phyloP scores from a whole-genome alignment of 495 filamentous ascomycete species.

The Talaromyces stipitatus region DNA sequence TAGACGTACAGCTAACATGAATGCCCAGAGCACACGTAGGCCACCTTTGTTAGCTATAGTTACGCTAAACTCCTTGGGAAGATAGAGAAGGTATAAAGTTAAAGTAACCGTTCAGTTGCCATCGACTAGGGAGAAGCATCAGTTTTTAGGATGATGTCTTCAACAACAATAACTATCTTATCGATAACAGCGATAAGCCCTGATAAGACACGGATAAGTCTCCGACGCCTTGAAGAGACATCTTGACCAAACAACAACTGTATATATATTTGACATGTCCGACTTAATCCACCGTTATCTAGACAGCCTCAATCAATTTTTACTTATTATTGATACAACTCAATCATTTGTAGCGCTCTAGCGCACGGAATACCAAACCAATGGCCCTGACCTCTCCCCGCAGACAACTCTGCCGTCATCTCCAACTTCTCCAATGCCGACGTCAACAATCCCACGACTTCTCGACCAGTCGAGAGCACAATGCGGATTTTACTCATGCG shows the following conservation, averaged over 20 bases:
- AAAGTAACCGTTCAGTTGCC: too few species aligned
- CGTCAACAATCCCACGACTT: constrained; percentile 21
- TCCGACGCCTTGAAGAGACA: background rate
- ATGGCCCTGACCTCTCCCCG: background rate
- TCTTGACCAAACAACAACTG: background rate
- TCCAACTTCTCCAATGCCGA: constrained; percentile 9
- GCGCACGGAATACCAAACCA: background rate
- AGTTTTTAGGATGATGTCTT: too few species aligned
- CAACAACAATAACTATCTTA: background rate
- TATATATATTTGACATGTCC: background rate
- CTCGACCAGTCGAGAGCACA: constrained; percentile 22
- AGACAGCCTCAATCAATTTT: too few species aligned
- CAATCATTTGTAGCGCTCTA: background rate
- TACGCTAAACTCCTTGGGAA: too few species aligned
- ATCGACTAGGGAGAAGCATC: too few species aligned
- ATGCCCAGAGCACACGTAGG: too few species aligned
- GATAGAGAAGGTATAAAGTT: too few species aligned
- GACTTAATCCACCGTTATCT: too few species aligned
- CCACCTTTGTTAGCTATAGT: too few species aligned
- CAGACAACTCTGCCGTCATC: background rate
- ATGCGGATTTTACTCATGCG: constrained; percentile 77
- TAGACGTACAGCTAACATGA: too few species aligned
- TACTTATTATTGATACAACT: background rate
- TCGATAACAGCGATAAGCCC: background rate
- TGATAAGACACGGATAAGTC: background rate